phyloP scores from a whole-genome alignment of 2,329 filamentous ascomycete species.

The Ophiostoma triangulosporum region DNA sequence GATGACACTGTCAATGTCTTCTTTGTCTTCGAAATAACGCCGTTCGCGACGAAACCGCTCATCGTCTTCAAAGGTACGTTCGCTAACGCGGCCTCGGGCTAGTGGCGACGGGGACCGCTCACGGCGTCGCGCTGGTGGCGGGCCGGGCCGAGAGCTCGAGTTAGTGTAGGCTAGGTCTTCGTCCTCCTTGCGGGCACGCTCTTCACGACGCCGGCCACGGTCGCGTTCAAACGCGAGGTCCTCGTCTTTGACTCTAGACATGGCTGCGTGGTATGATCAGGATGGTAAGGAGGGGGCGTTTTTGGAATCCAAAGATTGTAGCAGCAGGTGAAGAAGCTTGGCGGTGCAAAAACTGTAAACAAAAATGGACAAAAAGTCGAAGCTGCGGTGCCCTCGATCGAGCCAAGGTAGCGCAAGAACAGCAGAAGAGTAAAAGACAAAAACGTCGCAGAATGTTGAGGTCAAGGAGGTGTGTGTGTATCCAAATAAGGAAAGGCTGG shows the following conservation, averaged over 20 bases:
- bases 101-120: constrained; percentile 18
- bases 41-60: constrained; percentile 32
- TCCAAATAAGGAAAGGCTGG: too few relatives aligned
- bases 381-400: too few relatives aligned
- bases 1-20: constrained; percentile 14
- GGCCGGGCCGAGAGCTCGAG: constrained; percentile 12
- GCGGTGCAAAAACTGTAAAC: too few relatives aligned
- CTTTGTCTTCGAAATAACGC: constrained; percentile 38
- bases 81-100: constrained; percentile 23
- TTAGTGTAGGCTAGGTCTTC: constrained; percentile 25
- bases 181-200: constrained; percentile 35
- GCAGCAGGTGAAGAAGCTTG: neutral
- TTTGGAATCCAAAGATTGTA: too few relatives aligned
- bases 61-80: constrained; percentile 34
- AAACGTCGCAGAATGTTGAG: too few relatives aligned
- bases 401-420: too few relatives aligned
- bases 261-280: neutral
- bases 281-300: neutral
- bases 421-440: too few relatives aligned
- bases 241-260: constrained; percentile 21
- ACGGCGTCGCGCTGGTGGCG: constrained; percentile 22
- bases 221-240: constrained; percentile 33
- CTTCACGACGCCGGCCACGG: constrained; percentile 37
- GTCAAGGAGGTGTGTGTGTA: too few relatives aligned
- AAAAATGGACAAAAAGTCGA: too few relatives aligned